A percentile compares a stretch with the other conserved stretches of the same genome.
Evolutionary conservation across 2,329 filamentous ascomycete genomes (phyloP).

Genomic region (Rhynchosporium secalis): DNA sequence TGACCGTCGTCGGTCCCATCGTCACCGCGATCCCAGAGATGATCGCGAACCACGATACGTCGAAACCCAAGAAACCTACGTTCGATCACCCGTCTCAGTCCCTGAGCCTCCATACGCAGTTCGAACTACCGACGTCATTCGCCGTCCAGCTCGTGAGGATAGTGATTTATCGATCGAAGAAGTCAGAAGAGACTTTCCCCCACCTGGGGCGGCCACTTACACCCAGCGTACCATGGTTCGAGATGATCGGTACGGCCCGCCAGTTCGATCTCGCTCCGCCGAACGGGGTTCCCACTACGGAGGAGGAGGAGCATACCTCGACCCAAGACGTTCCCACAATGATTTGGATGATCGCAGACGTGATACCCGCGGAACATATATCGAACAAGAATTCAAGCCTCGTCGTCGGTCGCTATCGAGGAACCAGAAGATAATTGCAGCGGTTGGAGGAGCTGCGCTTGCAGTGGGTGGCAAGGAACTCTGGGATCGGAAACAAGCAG

Average conservation of each 20-base stretch:
- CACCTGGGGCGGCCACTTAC: slow-evolving; percentile 44
- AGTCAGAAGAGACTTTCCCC: slow-evolving; percentile 80
- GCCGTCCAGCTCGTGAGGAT: slow-evolving; percentile 63
- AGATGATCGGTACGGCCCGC: slow-evolving; percentile 40
- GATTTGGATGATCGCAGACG: slow-evolving; percentile 49
- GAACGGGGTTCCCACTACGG: slow-evolving; percentile 59
- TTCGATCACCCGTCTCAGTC: slow-evolving; percentile 32
- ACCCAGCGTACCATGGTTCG: slow-evolving; percentile 33
- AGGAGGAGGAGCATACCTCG: slow-evolving; percentile 53
- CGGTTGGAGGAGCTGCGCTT: slow-evolving; percentile 63
- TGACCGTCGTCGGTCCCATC: slow-evolving; percentile 35
- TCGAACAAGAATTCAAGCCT: slow-evolving; percentile 55
- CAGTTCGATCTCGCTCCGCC: slow-evolving; percentile 64
- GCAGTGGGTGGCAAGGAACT: slow-evolving; percentile 67
- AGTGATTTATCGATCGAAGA: slow-evolving; percentile 78
- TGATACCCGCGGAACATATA: slow-evolving; percentile 49
- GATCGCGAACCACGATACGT: slow-evolving; percentile 54
- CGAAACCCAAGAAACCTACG: slow-evolving; percentile 45
- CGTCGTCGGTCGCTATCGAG: slow-evolving; percentile 57
- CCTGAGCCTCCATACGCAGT: slow-evolving; percentile 36
- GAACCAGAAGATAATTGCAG: slow-evolving; percentile 66
- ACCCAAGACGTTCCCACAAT: slow-evolving; percentile 49
- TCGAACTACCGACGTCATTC: slow-evolving; percentile 57
- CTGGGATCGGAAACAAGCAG: slow-evolving; percentile 60
- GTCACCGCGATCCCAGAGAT: slow-evolving; percentile 37